Evolutionary conservation across 2,329 filamentous ascomycete species (phyloP), one percentile per base, ranked within the genome.

Genomic region (Epichloe gansuensis): DNA sequence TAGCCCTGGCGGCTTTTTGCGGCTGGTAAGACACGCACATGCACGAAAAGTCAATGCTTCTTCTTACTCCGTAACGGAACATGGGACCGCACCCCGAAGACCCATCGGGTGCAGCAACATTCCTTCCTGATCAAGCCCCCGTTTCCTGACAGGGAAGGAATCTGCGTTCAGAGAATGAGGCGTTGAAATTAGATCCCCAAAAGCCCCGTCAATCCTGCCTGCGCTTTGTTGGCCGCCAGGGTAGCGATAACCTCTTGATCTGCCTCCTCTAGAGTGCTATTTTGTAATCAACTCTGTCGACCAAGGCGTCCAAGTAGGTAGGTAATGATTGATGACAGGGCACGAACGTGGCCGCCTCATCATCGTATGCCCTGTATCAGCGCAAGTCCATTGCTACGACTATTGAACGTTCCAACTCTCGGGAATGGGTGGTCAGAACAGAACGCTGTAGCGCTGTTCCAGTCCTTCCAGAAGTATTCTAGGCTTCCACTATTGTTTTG

Each of bases 391-490:
- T 46, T 31, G 28, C 44, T 35, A 13, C 28, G 9, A 28, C 25
- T 34, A 28, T 9, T 21, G 44, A 11, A 17, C 17, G 17, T 17
- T 17, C 17, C 17, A 17, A 17, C 17, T 17, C 17, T 17, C 17
- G 17, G 17, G 17, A 17, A 2, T 5, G 39, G 39, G 4, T 21
- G 7, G 15, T 7, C 17, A 41, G 3, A 6, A 31, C 8, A 42
- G 9, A 11, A 11, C 15, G 13, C 13, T 4, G n/a, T 42, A 23
- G 34, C 17, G 21, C 21, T 17, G 37, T 25, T 46, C 15, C n/a
- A 21, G 12, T 21, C 43, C 17, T 53, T 53, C 51, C 42, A 57
- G 46, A 48, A 48, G 48, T 48, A 54, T 47, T 45, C 31, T 56
- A 21, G 17, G 42, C 43, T 45, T 46, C 46, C 25, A 23, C 50